Base-by-base conservation (phyloP, 2,329 filamentous ascomycete genomes). In the Sclerotinia borealis region DNA sequence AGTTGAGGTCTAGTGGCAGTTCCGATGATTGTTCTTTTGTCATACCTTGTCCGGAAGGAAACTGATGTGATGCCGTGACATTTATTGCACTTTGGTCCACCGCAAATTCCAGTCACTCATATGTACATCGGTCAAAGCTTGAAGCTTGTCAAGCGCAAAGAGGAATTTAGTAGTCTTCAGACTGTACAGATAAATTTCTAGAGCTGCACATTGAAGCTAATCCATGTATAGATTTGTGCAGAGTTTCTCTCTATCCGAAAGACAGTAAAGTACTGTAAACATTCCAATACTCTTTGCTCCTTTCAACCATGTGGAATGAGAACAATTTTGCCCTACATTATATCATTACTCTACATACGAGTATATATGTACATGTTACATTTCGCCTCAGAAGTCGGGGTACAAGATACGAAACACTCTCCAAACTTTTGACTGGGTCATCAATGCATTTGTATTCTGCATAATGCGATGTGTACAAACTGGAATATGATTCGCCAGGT, bases 401-500 rank as follows among this genome's bases (percentile, higher is more conserved):
- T 29, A 49, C 8, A 31, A 31, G 31, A 9, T 10, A 11, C n/a
- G 15, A 34, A 13, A 56, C 8, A 56, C 22, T 56, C 25, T 10
- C n/a, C 19, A 10, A 36, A 17, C 19, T 15, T 29, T 56, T 27
- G 22, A 10, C 37, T 36, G 19, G 10, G n/a, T 56, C 13, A 34
- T 50, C 37, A 45, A 61, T 61, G 59, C 59, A 13, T 43, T 39
- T 45, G 27, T 22, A n/a, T 43, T n/a, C 15, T 36, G 59, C 36
- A 54, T 61, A 10, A 61, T 55, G 41, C 22, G 10, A 37, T 31
- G 13, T 19, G 22, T 9, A 17, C 10, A n/a, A 25, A 17, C 22
- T 15, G n/a, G 10, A 3, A n/a, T n/a, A 36, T 45, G 11, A 61
- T 61, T 61, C 36, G 59, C 59, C 27, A 45, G 4, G 10, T 13